phyloP scores from a whole-genome alignment of 768 basidiomycete species.

The Suillus bovinus region DNA sequence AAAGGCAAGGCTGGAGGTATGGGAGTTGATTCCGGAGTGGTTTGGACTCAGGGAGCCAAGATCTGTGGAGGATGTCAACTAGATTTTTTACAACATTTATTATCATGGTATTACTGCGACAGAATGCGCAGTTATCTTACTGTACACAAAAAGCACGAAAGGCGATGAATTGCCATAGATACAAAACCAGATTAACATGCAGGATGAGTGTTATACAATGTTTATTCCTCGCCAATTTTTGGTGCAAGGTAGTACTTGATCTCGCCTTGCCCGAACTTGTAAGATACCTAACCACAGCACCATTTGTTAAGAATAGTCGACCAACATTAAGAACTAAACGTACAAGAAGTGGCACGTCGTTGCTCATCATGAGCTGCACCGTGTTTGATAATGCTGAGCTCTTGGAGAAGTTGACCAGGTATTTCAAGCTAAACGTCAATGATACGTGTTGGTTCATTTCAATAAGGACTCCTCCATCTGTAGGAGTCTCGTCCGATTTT shows the following conservation, averaged over 20 bases:
- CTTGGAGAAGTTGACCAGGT: conserved; percentile 96
- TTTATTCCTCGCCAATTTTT: conserved; percentile 86
- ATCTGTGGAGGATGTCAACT: neutral
- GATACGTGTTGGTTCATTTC: conserved; percentile 90
- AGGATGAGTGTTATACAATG: conserved; percentile 1
- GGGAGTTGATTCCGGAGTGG: conserved; percentile 62
- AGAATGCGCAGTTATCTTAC: neutral
- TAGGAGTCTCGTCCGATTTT: conserved; percentile 55
- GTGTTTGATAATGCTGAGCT: conserved; percentile 68
- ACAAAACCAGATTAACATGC: neutral
- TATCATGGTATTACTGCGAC: neutral
- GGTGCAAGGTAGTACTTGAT: conserved; percentile 97
- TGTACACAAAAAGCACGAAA: neutral
- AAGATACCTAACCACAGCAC: conserved; percentile 62
- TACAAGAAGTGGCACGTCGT: conserved; percentile 87
- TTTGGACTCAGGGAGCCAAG: conserved; percentile 46
- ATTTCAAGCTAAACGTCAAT: conserved; percentile 95
- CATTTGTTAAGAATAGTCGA: neutral
- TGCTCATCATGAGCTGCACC: conserved; percentile 87
- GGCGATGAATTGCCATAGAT: conserved; percentile 10
- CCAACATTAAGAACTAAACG: conserved; percentile 24
- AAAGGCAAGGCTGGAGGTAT: conserved; percentile 59
- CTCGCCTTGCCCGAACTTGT: conserved; percentile 84
- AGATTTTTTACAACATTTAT: neutral
- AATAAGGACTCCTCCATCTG: conserved; percentile 64